Evolutionary conservation across 2,329 filamentous ascomycete genomes (phyloP).

Genomic region (Ophiocordyceps australis): DNA sequence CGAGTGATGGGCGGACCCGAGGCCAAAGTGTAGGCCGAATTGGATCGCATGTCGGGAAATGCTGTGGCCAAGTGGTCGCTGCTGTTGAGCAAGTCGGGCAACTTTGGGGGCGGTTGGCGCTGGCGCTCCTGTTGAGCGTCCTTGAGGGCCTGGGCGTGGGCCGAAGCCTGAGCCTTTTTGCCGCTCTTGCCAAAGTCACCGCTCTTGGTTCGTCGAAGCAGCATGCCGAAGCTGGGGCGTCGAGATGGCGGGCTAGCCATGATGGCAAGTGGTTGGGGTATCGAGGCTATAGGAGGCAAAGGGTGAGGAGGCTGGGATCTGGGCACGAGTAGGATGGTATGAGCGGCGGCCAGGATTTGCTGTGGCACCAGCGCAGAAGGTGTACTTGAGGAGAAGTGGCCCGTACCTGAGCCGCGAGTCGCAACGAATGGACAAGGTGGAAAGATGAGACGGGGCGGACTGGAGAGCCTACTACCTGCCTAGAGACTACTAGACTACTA

Average conservation of each 20-base stretch:
- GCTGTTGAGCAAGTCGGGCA: constrained; percentile 32
- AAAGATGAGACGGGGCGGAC: too few relatives aligned
- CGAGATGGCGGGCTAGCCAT: constrained; percentile 13
- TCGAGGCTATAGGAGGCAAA: background rate
- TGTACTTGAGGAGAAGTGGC: too few relatives aligned
- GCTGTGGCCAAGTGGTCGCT: constrained; percentile 25
- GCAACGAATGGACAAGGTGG: too few relatives aligned
- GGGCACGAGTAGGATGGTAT: too few relatives aligned
- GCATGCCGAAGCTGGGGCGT: constrained; percentile 32
- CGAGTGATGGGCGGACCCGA: constrained; percentile 15
- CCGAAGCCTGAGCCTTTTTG: too few relatives aligned
- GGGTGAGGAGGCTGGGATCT: background rate
- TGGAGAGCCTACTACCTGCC: too few relatives aligned
- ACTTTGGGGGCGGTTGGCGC: constrained; percentile 29
- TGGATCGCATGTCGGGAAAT: constrained; percentile 36
- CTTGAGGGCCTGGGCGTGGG: constrained; percentile 31
- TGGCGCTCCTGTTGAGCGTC: constrained; percentile 32
- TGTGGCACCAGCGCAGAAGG: too few relatives aligned
- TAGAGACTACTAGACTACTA: too few relatives aligned
- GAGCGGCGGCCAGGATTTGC: too few relatives aligned
- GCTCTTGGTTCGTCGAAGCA: constrained; percentile 51
- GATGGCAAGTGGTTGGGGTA: too few relatives aligned
- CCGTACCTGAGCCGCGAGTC: too few relatives aligned
- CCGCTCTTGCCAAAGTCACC: constrained; percentile 41
- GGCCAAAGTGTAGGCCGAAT: constrained; percentile 39